Base-by-base conservation (phyloP, 2,329 filamentous ascomycete genomes). In the Neofusicoccum kwambonambiense region DNA sequence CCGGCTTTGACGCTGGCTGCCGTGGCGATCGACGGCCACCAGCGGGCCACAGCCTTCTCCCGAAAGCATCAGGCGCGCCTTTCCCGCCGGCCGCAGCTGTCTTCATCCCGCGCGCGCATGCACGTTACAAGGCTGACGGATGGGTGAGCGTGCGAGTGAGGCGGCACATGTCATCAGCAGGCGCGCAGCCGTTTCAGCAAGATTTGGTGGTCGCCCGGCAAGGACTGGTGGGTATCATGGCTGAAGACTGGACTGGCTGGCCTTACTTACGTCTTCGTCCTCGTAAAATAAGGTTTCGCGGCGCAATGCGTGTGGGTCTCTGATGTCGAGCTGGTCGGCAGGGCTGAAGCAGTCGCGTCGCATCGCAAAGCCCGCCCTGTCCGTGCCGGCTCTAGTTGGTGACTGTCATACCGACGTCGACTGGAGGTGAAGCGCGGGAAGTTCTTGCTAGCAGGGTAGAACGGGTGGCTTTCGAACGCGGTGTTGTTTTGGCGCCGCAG, bases 211-310 rank as follows among this genome's bases (percentile, higher is more conserved):
- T 39, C 13, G 50, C 27, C 22, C 13, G 8, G 50, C 17, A 9
- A 39, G 50, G 50, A 37, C 50, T 37, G 50, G 31, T 47, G 56
- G 56, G 41, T 45, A 44, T 42, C 12, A 35, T 35, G 17, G 17
- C 17, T 11, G 27, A 31, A 31, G 27, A 31, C 27, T 31, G 27
- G 27, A 13, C 39, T 49, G 31, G 56, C 27, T 9, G 41, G 56
- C 56, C 56, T 60, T 27, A 37, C 39, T 47, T 45, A 19, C n/a
- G 22, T 17, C 22, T 42, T 15, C 15, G 13, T 5, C 56, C 19
- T 44, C 56, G 41, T 19, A 19, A 60, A 60, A 47, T 60, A 60
- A 60, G 41, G 41, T 60, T 60, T 60, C 31, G 39, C 56, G 56
- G 44, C 31, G 42, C 42, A 47, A 47, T 37, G n/a, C 41, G 31